A percentile compares a stretch with the other conserved stretches of the same genome.
Evolutionary conservation across 2,329 filamentous ascomycete species (phyloP).

Genomic region (Cladophialophora psammophila): DNA sequence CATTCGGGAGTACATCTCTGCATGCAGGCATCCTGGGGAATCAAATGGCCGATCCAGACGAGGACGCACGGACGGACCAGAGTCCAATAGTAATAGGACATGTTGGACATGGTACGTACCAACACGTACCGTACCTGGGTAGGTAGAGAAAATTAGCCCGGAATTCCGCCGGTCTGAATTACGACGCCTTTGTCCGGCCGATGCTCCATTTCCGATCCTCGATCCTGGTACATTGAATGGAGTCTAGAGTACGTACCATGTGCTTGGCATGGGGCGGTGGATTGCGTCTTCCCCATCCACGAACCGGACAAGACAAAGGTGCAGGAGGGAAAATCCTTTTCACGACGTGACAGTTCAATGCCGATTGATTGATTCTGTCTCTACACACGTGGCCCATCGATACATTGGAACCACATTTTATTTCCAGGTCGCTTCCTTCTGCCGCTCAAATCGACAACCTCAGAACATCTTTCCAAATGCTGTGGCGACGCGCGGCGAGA

Average conservation of each 20-base stretch:
- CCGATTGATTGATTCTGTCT: not conserved
- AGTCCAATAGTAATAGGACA: too few species aligned
- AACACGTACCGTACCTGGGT: too few species aligned
- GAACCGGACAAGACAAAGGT: not conserved
- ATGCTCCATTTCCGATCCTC: not conserved
- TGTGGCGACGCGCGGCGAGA: not conserved
- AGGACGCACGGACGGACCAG: too few species aligned
- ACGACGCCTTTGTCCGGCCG: constrained; percentile 2
- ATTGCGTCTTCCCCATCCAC: not conserved
- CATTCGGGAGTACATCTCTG: too few species aligned
- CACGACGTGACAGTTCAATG: not conserved
- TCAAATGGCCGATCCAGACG: too few species aligned
- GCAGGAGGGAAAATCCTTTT: not conserved
- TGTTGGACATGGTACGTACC: too few species aligned
- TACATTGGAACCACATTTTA: not conserved
- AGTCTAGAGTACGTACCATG: not conserved
- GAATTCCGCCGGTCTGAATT: not conserved
- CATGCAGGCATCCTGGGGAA: too few species aligned
- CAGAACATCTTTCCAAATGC: constrained; percentile 1
- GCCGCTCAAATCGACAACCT: not conserved
- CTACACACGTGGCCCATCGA: not conserved
- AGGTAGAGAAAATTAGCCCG: not conserved
- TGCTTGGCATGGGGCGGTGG: not conserved
- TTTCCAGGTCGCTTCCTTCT: not conserved
- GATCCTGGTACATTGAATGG: constrained; percentile 3